These are phyloP conservation scores for Fusarium sarcochroum DNA, from an alignment of 2,329 filamentous ascomycete species.

Conservation along the genomic window DNA sequence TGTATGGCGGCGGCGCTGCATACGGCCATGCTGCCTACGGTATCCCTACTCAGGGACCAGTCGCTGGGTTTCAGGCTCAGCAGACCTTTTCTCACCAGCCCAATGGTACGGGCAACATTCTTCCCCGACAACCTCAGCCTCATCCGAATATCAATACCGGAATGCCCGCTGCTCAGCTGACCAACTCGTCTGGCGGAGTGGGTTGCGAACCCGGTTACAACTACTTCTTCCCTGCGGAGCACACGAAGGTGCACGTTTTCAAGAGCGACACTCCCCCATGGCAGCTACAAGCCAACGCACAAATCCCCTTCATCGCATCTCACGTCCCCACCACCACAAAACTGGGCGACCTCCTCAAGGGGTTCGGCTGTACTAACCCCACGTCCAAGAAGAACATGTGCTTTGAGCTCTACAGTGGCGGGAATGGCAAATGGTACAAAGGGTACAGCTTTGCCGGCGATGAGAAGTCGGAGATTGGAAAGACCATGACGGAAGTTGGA, in stretches of 20 bases:
- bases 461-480: constrained; percentile 62
- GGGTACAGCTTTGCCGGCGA: constrained; percentile 67
- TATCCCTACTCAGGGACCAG: constrained; percentile 16
- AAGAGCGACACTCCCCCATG: constrained; percentile 66
- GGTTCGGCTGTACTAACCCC: constrained; percentile 69
- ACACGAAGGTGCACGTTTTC: constrained; percentile 73
- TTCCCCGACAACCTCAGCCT: constrained; percentile 58
- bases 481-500: constrained; percentile 68
- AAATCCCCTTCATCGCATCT: constrained; percentile 63
- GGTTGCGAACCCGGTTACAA: constrained; percentile 74
- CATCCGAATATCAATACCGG: constrained; percentile 60
- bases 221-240: constrained; percentile 71
- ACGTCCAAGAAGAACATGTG: constrained; percentile 67
- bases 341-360: constrained; percentile 69
- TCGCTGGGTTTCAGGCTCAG: constrained; percentile 47
- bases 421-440: constrained; percentile 71
- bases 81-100: constrained; percentile 54
- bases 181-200: constrained; percentile 69
- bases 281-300: constrained; percentile 60
- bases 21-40: constrained; percentile 28
- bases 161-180: constrained; percentile 68
- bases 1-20: constrained; percentile 45
- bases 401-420: constrained; percentile 68
- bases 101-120: constrained; percentile 54
- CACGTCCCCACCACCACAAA: constrained; percentile 68